A percentile compares a stretch with the other conserved stretches of the same genome.
These are phyloP conservation scores for Dioscorea dumetorum DNA, from an alignment of 106 monocot genomes.

Conservation along the genomic window DNA sequence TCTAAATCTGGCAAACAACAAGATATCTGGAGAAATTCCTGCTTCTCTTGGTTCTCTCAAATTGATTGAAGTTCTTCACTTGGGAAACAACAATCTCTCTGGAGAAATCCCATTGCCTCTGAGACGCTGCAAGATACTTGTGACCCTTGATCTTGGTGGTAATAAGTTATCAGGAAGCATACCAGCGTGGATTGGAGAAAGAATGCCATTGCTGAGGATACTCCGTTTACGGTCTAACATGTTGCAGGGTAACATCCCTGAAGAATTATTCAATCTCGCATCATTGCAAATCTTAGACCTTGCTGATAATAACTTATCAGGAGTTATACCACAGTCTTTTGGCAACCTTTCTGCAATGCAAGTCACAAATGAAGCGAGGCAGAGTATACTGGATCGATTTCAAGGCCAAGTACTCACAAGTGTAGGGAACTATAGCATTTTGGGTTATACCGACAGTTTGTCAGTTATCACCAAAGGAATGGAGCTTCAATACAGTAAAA, in stretches of 20 bases:
- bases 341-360: not conserved
- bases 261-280: not conserved
- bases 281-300: not conserved
- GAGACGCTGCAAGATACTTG: not conserved
- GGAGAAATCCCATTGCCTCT: conserved; percentile 18
- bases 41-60: not conserved
- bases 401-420: too few species aligned
- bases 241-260: not conserved
- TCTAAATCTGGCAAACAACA: conserved; percentile 5
- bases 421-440: too few species aligned
- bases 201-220: not conserved
- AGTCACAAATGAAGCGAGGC: too few species aligned
- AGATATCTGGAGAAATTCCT: conserved; percentile 4
- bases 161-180: not conserved
- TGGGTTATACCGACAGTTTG: too few species aligned
- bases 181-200: not conserved
- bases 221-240: not conserved
- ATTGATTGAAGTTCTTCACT: conserved; percentile 7
- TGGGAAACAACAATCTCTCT: conserved; percentile 12
- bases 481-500: not conserved
- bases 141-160: not conserved
- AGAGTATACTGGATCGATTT: too few species aligned
- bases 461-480: too few species aligned
- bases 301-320: not conserved
- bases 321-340: not conserved